Conservation (phyloP, 2,329 filamentous ascomycete species). For the Stemphylium vesicarium region DNA sequence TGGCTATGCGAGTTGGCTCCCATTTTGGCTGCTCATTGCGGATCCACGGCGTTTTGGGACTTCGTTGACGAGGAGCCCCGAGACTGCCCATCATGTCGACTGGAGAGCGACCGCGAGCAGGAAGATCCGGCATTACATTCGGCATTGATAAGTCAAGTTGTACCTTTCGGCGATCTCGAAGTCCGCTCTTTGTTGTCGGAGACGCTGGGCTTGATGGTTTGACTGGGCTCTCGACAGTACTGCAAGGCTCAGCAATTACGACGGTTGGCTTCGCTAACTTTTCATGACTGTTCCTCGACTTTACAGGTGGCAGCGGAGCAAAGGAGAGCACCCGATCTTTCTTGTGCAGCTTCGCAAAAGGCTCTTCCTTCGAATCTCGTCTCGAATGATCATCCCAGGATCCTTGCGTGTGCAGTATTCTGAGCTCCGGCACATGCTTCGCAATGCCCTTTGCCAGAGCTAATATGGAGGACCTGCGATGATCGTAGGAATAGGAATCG, state of each 20-base stretch:
- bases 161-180: constrained; percentile 39
- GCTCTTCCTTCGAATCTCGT: neutral
- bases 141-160: constrained; percentile 39
- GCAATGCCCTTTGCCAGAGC: constrained; percentile 33
- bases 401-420: constrained; percentile 20
- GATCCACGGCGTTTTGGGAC: constrained; percentile 36
- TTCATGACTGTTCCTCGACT: neutral
- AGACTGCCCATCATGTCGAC: constrained; percentile 18
- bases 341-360: constrained; percentile 8
- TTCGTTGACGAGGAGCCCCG: constrained; percentile 31
- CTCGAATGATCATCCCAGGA: constrained; percentile 2
- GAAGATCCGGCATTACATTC: constrained; percentile 24
- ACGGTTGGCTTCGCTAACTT: constrained; percentile 2
- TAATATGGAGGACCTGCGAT: constrained; percentile 30
- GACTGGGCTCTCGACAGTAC: neutral
- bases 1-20: constrained; percentile 9
- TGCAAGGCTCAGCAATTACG: constrained; percentile 1
- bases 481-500: constrained; percentile 15
- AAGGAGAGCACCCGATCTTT: constrained; percentile 18
- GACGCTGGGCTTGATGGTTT: neutral
- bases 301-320: constrained; percentile 3
- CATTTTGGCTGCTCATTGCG: constrained; percentile 19
- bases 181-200: constrained; percentile 16
- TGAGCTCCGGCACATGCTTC: constrained; percentile 32
- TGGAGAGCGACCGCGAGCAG: constrained; percentile 24